A percentile compares a stretch with the other conserved stretches of the same genome.
Evolutionary conservation across 164 flowering plant genomes (phyloP).

Genomic region (Santalum album): DNA sequence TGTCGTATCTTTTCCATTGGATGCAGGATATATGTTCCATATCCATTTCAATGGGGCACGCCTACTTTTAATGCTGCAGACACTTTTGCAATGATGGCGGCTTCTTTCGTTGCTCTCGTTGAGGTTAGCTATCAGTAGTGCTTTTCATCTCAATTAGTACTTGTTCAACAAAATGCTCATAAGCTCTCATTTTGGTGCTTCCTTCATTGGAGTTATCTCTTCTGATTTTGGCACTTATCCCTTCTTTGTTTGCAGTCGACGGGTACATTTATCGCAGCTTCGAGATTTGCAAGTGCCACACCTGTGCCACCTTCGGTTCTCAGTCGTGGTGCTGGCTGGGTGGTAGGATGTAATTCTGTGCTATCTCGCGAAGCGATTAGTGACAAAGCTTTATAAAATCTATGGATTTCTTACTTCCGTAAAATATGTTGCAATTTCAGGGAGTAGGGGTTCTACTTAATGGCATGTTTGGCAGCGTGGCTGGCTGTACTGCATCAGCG

Average conservation of each 20-base stretch:
- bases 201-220: too few relatives aligned
- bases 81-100: slow-evolving; percentile 65
- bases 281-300: slow-evolving; percentile 62
- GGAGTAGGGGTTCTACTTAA: slow-evolving; percentile 47
- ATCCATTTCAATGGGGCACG: slow-evolving; percentile 77
- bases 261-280: slow-evolving; percentile 46
- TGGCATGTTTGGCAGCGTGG: slow-evolving; percentile 32
- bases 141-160: background rate
- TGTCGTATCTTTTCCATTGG: background rate
- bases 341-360: slow-evolving; percentile 20
- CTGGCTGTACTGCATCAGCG: slow-evolving; percentile 42
- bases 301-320: slow-evolving; percentile 51
- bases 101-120: slow-evolving; percentile 60
- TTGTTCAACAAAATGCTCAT: too few relatives aligned
- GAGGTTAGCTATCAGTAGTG: slow-evolving; percentile 38
- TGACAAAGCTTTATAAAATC: too few relatives aligned
- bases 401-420: background rate
- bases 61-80: slow-evolving; percentile 68
- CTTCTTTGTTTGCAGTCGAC: slow-evolving; percentile 43
- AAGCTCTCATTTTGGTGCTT: too few relatives aligned
- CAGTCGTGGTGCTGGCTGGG: slow-evolving; percentile 62
- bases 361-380: too few relatives aligned
- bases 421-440: slow-evolving; percentile 26
- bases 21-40: slow-evolving; percentile 61
- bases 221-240: too few relatives aligned